Conservation (phyloP, 1,139 yeast species). For the Zhuliangozyma parablackwelliae region DNA sequence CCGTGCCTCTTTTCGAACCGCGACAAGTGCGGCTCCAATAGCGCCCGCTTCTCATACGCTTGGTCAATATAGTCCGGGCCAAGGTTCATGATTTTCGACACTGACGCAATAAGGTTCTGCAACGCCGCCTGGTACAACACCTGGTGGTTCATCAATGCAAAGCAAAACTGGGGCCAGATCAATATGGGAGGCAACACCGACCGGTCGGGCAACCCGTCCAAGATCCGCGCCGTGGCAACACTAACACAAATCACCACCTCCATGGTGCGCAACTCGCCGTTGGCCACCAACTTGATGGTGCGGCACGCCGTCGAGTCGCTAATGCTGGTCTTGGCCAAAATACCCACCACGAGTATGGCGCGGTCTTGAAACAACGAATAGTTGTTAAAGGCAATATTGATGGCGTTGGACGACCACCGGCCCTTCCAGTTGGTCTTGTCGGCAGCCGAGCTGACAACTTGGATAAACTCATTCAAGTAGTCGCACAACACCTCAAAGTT, state of each 20-base stretch:
- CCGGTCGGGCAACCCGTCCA: slow-evolving; percentile 55
- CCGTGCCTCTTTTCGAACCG: slow-evolving; percentile 45
- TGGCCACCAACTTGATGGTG: slow-evolving; percentile 27
- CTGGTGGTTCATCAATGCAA: slow-evolving; percentile 31
- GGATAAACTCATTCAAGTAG: slow-evolving; percentile 49
- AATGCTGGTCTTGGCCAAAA: slow-evolving; percentile 60
- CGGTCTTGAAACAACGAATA: slow-evolving; percentile 67
- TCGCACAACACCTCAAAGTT: slow-evolving; percentile 66
- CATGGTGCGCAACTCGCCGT: slow-evolving; percentile 21
- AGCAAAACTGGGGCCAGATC: slow-evolving; percentile 59
- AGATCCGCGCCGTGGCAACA: slow-evolving; percentile 55
- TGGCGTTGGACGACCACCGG: slow-evolving; percentile 65
- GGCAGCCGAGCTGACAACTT: slow-evolving; percentile 48
- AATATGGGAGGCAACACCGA: slow-evolving; percentile 54
- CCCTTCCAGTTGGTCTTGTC: slow-evolving; percentile 60
- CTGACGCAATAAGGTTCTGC: slow-evolving; percentile 30
- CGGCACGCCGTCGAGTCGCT: slow-evolving; percentile 56
- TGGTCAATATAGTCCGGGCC: slow-evolving; percentile 21
- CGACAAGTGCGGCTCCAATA: slow-evolving; percentile 39
- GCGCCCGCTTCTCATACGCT: slow-evolving; percentile 35
- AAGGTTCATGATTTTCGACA: slow-evolving; percentile 21
- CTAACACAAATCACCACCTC: slow-evolving; percentile 33
- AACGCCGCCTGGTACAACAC: slow-evolving; percentile 54
- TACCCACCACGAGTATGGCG: slow-evolving; percentile 70
- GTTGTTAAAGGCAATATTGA: slow-evolving; percentile 59